A percentile compares a stretch with the other conserved stretches of the same genome.
phyloP scores from a whole-genome alignment of 768 basidiomycete genomes.

The Sutorius australiensis region DNA sequence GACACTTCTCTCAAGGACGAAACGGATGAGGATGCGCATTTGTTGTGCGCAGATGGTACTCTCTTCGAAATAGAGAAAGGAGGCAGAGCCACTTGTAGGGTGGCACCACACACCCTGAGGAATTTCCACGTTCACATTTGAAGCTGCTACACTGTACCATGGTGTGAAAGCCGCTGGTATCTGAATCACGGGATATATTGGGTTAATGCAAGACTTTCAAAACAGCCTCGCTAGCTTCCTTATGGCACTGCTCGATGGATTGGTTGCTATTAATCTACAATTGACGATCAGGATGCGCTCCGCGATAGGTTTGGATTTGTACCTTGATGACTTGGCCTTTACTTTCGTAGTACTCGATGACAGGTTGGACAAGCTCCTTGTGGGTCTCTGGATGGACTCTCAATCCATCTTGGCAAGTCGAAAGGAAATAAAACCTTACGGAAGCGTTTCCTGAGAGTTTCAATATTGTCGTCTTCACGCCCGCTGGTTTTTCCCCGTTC shows the following conservation, averaged over 20 bases:
- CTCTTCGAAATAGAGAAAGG: conserved; percentile 59
- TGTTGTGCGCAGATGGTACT: conserved; percentile 78
- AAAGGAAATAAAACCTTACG: conserved; percentile 42
- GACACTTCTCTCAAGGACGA: conserved; percentile 43
- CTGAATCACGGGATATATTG: conserved; percentile 5
- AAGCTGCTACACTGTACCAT: conserved; percentile 9
- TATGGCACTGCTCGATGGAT: conserved; percentile 71
- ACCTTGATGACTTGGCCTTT: conserved; percentile 78
- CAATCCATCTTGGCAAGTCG: background rate
- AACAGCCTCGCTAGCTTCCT: conserved; percentile 53
- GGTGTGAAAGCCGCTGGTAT: background rate
- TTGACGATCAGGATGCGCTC: background rate
- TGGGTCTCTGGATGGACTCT: conserved; percentile 60
- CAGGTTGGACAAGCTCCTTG: conserved; percentile 85
- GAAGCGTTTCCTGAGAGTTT: conserved; percentile 97
- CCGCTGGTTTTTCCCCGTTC: conserved; percentile 93
- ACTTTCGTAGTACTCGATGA: conserved; percentile 75
- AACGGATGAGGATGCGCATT: conserved; percentile 57
- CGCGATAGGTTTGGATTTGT: background rate
- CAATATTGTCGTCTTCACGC: conserved; percentile 89
- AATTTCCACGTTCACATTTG: conserved; percentile 47
- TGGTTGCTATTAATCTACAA: conserved; percentile 63
- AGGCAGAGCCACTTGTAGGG: conserved; percentile 53
- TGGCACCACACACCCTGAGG: conserved; percentile 33
- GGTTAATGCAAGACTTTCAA: conserved; percentile 39